phyloP scores from a whole-genome alignment of 2,329 filamentous ascomycete species.

The Teratosphaeria zuluensis region DNA sequence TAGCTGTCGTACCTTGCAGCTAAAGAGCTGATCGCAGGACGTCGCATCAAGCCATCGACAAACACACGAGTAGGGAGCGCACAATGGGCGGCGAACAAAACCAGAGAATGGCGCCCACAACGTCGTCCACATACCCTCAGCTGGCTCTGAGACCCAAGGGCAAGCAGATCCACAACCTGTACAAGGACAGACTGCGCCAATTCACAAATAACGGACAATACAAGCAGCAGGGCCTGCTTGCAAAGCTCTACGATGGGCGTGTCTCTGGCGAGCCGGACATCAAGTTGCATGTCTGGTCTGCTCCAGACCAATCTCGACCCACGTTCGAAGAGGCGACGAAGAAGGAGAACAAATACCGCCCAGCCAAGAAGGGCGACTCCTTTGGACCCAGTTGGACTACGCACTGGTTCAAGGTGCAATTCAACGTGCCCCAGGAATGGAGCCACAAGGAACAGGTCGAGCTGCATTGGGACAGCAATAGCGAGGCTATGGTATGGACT shows the following conservation, averaged over 20 bases:
- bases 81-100: constrained; percentile 30
- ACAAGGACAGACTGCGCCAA: constrained; percentile 69
- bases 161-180: constrained; percentile 75
- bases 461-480: constrained; percentile 91
- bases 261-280: constrained; percentile 64
- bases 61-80: not conserved
- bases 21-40: not conserved
- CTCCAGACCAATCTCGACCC: constrained; percentile 68
- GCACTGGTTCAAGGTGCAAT: constrained; percentile 84
- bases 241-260: constrained; percentile 63
- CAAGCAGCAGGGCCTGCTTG: constrained; percentile 29
- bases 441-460: constrained; percentile 73
- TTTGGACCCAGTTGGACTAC: constrained; percentile 97
- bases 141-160: constrained; percentile 49
- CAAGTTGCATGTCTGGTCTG: constrained; percentile 58
- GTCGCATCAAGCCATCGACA: not conserved
- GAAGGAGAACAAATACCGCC: constrained; percentile 56
- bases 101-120: constrained; percentile 12
- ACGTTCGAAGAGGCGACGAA: constrained; percentile 73
- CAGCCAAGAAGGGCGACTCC: constrained; percentile 62
- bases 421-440: constrained; percentile 68
- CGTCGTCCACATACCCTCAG: constrained; percentile 36
- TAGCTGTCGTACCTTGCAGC: not conserved
- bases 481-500: constrained; percentile 90
- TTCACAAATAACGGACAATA: constrained; percentile 69